Percentiles rank a stretch among this genome's conserved stretches.
Conservation (phyloP, 768 basidiomycete genomes). For the Candolleomyces eurysporus region DNA sequence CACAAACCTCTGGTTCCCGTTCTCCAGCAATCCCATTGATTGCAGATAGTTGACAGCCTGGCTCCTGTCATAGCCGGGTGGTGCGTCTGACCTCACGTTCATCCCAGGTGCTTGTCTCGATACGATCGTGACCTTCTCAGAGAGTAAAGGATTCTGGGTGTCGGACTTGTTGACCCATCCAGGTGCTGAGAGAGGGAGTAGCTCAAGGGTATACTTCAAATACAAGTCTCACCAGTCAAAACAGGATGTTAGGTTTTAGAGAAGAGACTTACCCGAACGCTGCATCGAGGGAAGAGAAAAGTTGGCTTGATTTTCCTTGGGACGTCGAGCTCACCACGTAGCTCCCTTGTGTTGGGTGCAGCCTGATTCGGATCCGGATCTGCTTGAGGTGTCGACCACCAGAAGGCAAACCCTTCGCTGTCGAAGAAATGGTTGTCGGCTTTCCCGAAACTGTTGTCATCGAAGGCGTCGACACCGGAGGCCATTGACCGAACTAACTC, state of each 20-base stretch:
- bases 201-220: background rate
- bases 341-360: conserved; percentile 25
- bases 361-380: conserved; percentile 10
- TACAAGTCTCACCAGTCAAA: background rate
- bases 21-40: conserved; percentile 50
- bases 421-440: conserved; percentile 44
- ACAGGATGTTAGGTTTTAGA: background rate
- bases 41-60: conserved; percentile 48
- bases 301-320: conserved; percentile 41
- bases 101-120: conserved; percentile 39
- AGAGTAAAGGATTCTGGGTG: conserved; percentile 25
- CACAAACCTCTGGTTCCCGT: conserved; percentile 52
- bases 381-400: background rate
- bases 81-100: conserved; percentile 43
- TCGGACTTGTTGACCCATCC: background rate
- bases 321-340: conserved; percentile 54
- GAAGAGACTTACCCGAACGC: conserved; percentile 40
- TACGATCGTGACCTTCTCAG: conserved; percentile 38
- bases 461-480: conserved; percentile 35
- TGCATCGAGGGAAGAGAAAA: conserved; percentile 39
- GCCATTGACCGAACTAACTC: conserved; percentile 46
- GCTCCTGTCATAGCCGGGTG: conserved; percentile 42
- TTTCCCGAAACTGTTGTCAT: conserved; percentile 33
- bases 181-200: background rate
- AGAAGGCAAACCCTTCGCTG: background rate